Evolutionary conservation across 2,329 filamentous ascomycete genomes (phyloP).

Genomic region (Monosporascus sp.): DNA sequence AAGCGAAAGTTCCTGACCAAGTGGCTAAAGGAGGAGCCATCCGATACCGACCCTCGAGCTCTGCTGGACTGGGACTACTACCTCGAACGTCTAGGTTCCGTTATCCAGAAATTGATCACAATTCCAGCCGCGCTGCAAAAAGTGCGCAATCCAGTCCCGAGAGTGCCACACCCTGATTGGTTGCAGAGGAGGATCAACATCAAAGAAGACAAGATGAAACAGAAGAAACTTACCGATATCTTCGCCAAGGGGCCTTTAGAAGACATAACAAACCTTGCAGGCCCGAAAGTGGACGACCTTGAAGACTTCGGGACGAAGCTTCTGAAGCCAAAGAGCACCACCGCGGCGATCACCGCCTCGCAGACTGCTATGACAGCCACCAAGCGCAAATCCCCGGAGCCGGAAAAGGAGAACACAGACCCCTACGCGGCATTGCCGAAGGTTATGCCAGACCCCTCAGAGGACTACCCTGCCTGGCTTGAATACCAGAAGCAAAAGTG

Average conservation of each 20-base stretch:
- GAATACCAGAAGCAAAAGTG: conserved; percentile 98
- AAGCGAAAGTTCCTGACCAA: conserved; percentile 89
- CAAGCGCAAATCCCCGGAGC: conserved; percentile 71
- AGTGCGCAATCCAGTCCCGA: conserved; percentile 86
- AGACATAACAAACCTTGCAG: conserved; percentile 64
- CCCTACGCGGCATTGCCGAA: conserved; percentile 78
- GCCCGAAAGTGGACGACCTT: conserved; percentile 56
- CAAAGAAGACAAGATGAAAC: conserved; percentile 96
- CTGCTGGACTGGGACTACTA: conserved; percentile 98
- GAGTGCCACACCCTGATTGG: conserved; percentile 95
- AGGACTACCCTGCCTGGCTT: conserved; percentile 84
- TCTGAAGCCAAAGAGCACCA: conserved; percentile 58
- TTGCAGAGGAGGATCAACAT: conserved; percentile 86
- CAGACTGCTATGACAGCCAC: conserved; percentile 50
- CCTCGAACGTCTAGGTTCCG: conserved; percentile 86
- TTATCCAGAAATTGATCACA: conserved; percentile 98
- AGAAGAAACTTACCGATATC: conserved; percentile 96
- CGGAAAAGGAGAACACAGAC: conserved; percentile 58
- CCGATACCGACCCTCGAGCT: conserved; percentile 82
- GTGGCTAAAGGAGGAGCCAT: conserved; percentile 91
- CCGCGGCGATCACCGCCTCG: conserved; percentile 47
- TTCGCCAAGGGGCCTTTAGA: conserved; percentile 70
- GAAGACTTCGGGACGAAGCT: conserved; percentile 75
- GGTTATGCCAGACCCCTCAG: conserved; percentile 75
- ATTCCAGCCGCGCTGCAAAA: conserved; percentile 97